phyloP scores from a whole-genome alignment of 2,329 filamentous ascomycete genomes.

The Mycosphaerella arachidis region DNA sequence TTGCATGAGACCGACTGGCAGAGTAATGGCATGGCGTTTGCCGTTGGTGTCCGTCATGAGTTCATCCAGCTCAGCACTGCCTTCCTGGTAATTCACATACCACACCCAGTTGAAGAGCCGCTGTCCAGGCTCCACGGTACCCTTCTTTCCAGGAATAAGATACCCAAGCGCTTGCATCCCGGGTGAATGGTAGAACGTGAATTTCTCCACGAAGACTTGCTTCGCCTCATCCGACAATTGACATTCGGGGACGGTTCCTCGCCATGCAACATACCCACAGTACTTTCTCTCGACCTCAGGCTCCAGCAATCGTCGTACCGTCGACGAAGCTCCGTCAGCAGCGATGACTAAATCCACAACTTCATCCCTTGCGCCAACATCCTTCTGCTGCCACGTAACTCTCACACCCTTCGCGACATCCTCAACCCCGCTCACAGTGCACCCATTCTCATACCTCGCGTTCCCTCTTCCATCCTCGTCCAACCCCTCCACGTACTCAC shows the following conservation, averaged over 20 bases:
- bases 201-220: constrained; percentile 35
- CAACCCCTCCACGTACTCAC: constrained; percentile 26
- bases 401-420: constrained; percentile 17
- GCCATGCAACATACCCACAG: constrained; percentile 31
- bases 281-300: constrained; percentile 30
- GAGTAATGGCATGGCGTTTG: constrained; percentile 39
- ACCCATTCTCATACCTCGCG: constrained; percentile 30
- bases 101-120: constrained; percentile 48
- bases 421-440: constrained; percentile 27
- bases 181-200: constrained; percentile 38
- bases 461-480: constrained; percentile 14
- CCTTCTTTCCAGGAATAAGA: constrained; percentile 43
- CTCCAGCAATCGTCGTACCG: constrained; percentile 24
- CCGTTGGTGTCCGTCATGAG: constrained; percentile 45
- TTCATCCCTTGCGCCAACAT: constrained; percentile 18
- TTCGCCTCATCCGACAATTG: constrained; percentile 33
- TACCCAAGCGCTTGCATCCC: constrained; percentile 41
- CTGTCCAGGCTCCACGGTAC: constrained; percentile 36
- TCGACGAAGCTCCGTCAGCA: constrained; percentile 40
- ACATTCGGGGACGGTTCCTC: constrained; percentile 31
- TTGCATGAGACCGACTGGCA: constrained; percentile 41
- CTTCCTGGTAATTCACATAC: constrained; percentile 43
- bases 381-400: constrained; percentile 26
- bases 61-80: constrained; percentile 36
- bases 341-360: constrained; percentile 40